A percentile compares a stretch with the other conserved stretches of the same genome.
phyloP scores from a whole-genome alignment of 2,329 filamentous ascomycete species.

The Fusarium citri region DNA sequence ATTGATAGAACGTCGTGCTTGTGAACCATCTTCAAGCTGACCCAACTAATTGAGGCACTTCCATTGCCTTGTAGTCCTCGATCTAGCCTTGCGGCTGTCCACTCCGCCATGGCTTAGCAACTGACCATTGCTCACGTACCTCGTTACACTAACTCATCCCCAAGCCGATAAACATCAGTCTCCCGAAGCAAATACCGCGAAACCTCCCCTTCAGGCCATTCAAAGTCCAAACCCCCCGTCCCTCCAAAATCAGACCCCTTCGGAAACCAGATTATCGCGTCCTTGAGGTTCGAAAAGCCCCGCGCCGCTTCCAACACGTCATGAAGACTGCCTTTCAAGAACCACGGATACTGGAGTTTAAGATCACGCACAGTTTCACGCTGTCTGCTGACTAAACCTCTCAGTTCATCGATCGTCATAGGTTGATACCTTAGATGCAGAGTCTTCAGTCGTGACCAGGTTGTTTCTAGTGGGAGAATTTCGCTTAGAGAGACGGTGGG shows the following conservation, averaged over 20 bases:
- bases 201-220: not conserved
- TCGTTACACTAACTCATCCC: not conserved
- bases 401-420: not conserved
- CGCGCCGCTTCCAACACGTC: not conserved
- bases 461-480: not conserved
- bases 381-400: not conserved
- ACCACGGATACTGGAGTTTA: not conserved
- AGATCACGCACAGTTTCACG: not conserved
- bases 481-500: not conserved
- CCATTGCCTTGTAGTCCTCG: accelerated
- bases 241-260: not conserved
- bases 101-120: no score
- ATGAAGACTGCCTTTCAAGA: not conserved
- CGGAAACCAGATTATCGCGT: not conserved
- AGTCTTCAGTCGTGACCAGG: not conserved
- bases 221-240: not conserved
- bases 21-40: no score
- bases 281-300: not conserved
- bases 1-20: no score
- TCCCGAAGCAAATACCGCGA: not conserved
- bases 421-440: not conserved
- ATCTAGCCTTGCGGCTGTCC: no score
- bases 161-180: not conserved
- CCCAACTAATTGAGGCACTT: no score
- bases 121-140: not conserved